Base-by-base conservation (phyloP, 108 stramenopile genomes). In the Cylindrotheca closterium region DNA sequence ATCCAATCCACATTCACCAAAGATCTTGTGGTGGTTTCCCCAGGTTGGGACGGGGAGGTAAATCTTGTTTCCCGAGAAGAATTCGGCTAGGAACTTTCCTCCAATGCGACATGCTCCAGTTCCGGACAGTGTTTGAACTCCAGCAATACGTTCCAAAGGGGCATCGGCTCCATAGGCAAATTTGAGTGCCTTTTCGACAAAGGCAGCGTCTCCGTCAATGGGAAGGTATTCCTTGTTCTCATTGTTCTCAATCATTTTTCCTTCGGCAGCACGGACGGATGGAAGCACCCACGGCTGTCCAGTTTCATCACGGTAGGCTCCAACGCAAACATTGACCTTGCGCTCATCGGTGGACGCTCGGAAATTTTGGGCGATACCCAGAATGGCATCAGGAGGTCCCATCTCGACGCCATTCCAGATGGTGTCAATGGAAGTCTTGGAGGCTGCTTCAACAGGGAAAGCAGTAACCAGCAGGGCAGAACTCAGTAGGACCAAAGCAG, bases 21-120 rank as follows among this genome's bases (percentile, higher is more conserved):
- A 91, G 54, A 99, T 97, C 52, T 92, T 80, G 59, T 88, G 80
- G 68, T 99, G 99, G 73, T 99, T 99, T 23, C 96, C 97, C 99
- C 99, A 98, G 15, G 71, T 73, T 18, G 96, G 97, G 65, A 85
- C 75, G 25, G 98, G 97, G 63, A 97, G 58, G 73, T 94, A 96
- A 74, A 99, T 94, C 30, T 49, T 78, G n/a, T 54, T 56, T 50
- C 37, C 57, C 4, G 83, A 79, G 1, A 63, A 75, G 67, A 96
- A 98, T 50, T 71, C 59, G 29, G 80, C 74, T 17, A 96, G 64
- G 63, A 98, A 93, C 55, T 96, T 85, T 1, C 96, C 97, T 33
- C 82, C 87, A 27, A 99, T 80, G 25, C 98, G 92, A 73, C 95
- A 96, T 3, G 96, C 97, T 22, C 99, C 99, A 4, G 99, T 99